These are phyloP conservation scores for Lactifluus volemus DNA, from an alignment of 768 basidiomycete genomes.

Conservation along the genomic window DNA sequence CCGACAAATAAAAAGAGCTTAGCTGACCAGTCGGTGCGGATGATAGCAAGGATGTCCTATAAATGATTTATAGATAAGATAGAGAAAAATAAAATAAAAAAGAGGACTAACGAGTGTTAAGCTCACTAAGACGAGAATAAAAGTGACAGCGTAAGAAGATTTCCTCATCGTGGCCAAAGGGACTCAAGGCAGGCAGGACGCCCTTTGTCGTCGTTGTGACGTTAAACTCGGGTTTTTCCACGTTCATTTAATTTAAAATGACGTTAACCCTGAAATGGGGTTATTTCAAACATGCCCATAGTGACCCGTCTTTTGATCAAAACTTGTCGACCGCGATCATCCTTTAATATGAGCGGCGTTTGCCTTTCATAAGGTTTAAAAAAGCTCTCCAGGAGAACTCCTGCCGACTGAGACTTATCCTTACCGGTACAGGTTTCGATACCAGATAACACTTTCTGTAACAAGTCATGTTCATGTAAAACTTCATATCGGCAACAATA, in stretches of 20 bases:
- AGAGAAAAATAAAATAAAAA: neutral
- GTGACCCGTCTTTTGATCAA: neutral
- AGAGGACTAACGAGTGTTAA: slow-evolving; percentile 41
- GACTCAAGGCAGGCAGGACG: neutral
- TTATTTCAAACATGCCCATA: neutral
- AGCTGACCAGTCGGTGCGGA: slow-evolving; percentile 57
- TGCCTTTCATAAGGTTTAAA: neutral
- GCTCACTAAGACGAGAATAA: slow-evolving; percentile 43
- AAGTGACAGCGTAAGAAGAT: slow-evolving; percentile 57
- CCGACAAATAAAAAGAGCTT: slow-evolving; percentile 20
- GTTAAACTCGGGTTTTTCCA: no score
- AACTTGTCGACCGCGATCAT: neutral
- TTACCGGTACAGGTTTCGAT: neutral
- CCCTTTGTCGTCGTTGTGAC: no score
- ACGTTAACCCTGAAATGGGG: slow-evolving; percentile 2
- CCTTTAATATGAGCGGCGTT: neutral
- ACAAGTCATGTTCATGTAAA: neutral
- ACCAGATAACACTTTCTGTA: neutral
- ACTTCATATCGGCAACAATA: slow-evolving; percentile 10
- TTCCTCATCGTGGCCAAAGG: slow-evolving; percentile 45
- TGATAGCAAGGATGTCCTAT: slow-evolving; percentile 50
- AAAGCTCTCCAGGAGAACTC: neutral
- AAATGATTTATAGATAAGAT: neutral
- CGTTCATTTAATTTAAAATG: neutral
- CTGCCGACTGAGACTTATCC: neutral